These are phyloP conservation scores for Penicillium waksmanii DNA, from an alignment of 495 filamentous ascomycete genomes.

Conservation along the genomic window DNA sequence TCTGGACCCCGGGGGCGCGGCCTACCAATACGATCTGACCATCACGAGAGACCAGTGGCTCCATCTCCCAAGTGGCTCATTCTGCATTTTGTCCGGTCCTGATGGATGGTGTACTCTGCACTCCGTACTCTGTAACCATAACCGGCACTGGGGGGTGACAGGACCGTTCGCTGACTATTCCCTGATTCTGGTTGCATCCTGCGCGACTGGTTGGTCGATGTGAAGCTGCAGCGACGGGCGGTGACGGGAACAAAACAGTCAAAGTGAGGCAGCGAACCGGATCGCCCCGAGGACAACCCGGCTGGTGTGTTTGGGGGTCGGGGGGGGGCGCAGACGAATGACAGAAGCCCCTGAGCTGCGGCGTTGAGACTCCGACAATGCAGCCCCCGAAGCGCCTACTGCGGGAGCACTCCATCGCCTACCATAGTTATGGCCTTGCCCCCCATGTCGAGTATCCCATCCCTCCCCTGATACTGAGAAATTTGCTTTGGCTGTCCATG, in stretches of 20 bases:
- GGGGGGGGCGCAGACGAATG: constrained; percentile 2
- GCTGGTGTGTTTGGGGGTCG: constrained; percentile 1
- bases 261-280: constrained; percentile 56
- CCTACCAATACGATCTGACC: constrained; percentile 1
- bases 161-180: constrained; percentile 6
- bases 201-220: constrained; percentile 14
- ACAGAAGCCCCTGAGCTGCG: not conserved
- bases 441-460: not conserved
- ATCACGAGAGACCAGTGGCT: not conserved
- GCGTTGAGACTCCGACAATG: not conserved
- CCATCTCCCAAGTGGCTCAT: constrained; percentile 2
- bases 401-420: constrained; percentile 1
- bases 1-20: constrained; percentile 12
- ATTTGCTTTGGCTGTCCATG: not conserved
- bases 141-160: constrained; percentile 4
- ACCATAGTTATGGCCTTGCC: not conserved
- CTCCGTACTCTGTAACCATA: not conserved
- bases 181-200: constrained; percentile 6
- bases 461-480: not conserved
- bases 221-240: constrained; percentile 16
- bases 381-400: constrained; percentile 1
- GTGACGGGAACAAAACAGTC: constrained; percentile 16
- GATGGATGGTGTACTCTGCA: not conserved
- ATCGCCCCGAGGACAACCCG: constrained; percentile 34
- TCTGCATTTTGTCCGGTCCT: not conserved